phyloP scores from a whole-genome alignment of 2,329 filamentous ascomycete genomes.

The Ceratocystis variospora region DNA sequence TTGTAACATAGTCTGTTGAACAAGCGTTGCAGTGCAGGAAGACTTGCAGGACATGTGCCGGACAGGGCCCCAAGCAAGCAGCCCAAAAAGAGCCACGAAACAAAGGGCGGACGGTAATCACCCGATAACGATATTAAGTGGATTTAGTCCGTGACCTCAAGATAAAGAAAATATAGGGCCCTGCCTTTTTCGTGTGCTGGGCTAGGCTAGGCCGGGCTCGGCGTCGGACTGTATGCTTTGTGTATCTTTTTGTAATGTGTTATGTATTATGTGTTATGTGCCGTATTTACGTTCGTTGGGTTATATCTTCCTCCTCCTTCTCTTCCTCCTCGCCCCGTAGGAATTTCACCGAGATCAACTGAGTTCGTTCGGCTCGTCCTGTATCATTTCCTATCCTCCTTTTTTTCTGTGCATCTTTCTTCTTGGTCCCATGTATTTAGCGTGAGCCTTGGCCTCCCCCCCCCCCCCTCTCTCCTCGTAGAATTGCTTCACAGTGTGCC shows the following conservation, averaged over 20 bases:
- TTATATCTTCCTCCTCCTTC: neutral
- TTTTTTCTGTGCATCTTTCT: neutral
- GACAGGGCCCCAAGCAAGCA: neutral
- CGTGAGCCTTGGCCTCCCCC: neutral
- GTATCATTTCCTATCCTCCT: neutral
- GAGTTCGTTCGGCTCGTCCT: neutral
- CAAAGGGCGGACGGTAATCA: neutral
- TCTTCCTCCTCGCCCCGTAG: neutral
- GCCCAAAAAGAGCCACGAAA: neutral
- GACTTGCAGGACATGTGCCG: neutral
- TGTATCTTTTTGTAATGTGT: neutral
- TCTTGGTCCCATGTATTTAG: neutral
- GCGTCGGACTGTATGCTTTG: neutral
- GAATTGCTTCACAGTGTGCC: neutral
- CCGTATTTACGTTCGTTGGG: neutral
- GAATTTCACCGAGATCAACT: neutral
- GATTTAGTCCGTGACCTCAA: neutral
- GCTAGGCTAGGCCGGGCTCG: neutral
- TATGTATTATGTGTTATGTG: neutral
- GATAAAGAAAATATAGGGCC: conserved; percentile 4
- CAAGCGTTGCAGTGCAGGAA: no score
- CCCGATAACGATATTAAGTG: conserved; percentile 3
- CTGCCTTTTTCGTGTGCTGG: neutral
- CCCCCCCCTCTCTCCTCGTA: neutral
- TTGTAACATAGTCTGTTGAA: no score